Evolutionary conservation across 306 rosid genomes (phyloP).

Genomic region (Delonix regia): DNA sequence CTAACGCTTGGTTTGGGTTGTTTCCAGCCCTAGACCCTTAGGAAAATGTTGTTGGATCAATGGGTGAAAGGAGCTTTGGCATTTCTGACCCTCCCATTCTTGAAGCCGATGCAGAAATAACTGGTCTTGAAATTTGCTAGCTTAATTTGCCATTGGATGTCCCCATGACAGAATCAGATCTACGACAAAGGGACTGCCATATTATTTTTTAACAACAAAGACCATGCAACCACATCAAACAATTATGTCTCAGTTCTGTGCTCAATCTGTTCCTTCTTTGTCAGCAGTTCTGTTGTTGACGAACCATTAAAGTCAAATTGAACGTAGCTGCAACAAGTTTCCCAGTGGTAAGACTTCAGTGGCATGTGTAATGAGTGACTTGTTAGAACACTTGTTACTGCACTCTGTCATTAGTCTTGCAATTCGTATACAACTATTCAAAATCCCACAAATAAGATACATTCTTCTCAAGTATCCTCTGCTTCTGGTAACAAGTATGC

Average conservation of each 20-base stretch:
- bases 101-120: too few relatives aligned
- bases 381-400: constrained; percentile 45
- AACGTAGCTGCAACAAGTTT: not conserved
- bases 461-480: constrained; percentile 35
- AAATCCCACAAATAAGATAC: constrained; percentile 14
- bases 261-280: constrained; percentile 79
- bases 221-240: constrained; percentile 34
- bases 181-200: constrained; percentile 32
- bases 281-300: constrained; percentile 76
- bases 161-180: constrained; percentile 5
- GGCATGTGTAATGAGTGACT: constrained; percentile 31
- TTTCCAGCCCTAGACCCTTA: too few relatives aligned
- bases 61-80: too few relatives aligned
- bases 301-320: constrained; percentile 28
- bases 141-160: too few relatives aligned
- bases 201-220: constrained; percentile 25
- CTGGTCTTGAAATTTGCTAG: too few relatives aligned
- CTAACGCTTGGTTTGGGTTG: too few relatives aligned
- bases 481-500: constrained; percentile 16
- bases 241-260: constrained; percentile 48
- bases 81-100: too few relatives aligned
- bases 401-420: constrained; percentile 43
- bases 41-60: too few relatives aligned
- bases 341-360: constrained; percentile 37
- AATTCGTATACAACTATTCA: constrained; percentile 35